phyloP scores from a whole-genome alignment of 2,329 filamentous ascomycete genomes.

The Venturia aucupariae region DNA sequence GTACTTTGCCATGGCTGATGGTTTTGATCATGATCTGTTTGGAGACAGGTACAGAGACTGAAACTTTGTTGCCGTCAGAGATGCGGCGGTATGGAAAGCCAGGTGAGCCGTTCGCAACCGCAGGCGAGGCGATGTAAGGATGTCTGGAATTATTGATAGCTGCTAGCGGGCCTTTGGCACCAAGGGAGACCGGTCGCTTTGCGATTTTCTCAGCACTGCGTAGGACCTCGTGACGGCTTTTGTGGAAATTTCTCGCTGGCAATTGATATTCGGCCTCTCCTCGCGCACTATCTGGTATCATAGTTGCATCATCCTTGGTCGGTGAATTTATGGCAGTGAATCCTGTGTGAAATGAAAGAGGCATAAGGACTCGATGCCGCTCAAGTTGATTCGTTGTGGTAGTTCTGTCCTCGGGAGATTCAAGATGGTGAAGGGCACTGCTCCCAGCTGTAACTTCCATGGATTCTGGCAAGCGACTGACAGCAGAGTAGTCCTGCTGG shows the following conservation, averaged over 20 bases:
- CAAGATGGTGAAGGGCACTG: background rate
- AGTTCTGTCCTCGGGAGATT: background rate
- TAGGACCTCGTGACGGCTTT: background rate
- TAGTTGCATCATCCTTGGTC: background rate
- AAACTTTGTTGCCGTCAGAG: background rate
- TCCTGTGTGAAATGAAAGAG: background rate
- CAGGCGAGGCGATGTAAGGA: background rate
- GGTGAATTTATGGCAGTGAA: constrained; percentile 1
- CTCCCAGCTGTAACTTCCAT: background rate
- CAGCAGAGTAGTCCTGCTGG: background rate
- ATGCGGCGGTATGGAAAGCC: background rate
- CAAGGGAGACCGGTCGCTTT: background rate
- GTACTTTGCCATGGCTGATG: background rate
- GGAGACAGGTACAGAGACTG: background rate
- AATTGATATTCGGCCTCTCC: background rate
- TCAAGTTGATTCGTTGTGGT: background rate
- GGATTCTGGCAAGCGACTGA: background rate
- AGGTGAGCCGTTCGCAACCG: constrained; percentile 4
- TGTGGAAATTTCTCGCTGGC: background rate
- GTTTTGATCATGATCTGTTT: background rate
- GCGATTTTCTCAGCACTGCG: background rate
- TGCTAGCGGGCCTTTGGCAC: background rate
- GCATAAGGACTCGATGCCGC: background rate
- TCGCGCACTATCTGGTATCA: background rate
- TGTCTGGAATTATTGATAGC: background rate